A percentile compares a stretch with the other conserved stretches of the same genome.
Conservation (phyloP, 202 grass and related monocot species). For the Tripidium arundinaceum region DNA sequence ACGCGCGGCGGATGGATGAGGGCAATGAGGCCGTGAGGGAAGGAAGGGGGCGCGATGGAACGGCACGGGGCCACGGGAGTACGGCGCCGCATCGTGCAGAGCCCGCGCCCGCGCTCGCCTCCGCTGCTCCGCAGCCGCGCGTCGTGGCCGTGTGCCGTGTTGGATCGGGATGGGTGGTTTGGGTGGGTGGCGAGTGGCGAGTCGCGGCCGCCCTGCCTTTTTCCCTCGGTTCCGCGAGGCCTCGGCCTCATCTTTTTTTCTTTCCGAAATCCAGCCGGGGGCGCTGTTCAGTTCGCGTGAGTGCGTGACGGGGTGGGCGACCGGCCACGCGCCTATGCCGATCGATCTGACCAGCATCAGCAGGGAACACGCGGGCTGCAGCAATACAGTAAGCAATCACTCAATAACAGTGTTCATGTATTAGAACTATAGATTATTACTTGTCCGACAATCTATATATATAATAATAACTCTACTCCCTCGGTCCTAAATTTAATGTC, state of each 20-base stretch:
- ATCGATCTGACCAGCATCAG: too few relatives aligned
- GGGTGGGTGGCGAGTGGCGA: not conserved
- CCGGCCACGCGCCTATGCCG: too few relatives aligned
- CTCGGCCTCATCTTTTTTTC: not conserved
- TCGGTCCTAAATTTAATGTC: too few relatives aligned
- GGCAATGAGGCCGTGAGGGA: not conserved
- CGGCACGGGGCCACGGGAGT: not conserved
- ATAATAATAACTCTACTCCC: too few relatives aligned
- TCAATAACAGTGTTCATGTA: too few relatives aligned
- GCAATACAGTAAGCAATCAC: too few relatives aligned
- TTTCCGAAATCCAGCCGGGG: not conserved
- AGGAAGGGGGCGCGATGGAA: not conserved
- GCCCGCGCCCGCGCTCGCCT: not conserved
- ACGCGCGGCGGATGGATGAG: slow-evolving; percentile 13
- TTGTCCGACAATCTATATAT: too few relatives aligned
- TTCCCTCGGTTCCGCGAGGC: not conserved
- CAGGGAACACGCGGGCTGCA: too few relatives aligned
- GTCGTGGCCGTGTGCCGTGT: slow-evolving; percentile 47
- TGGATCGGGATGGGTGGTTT: slow-evolving; percentile 3
- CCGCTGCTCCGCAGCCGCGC: slow-evolving; percentile 19
- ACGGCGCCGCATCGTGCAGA: slow-evolving; percentile 21
- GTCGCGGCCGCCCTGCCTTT: not conserved
- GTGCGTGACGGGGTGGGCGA: too few relatives aligned
- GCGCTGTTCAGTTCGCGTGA: not conserved
- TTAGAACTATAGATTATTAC: too few relatives aligned